phyloP scores from a whole-genome alignment of 106 monocot species.

The Dendrobium huoshanense region DNA sequence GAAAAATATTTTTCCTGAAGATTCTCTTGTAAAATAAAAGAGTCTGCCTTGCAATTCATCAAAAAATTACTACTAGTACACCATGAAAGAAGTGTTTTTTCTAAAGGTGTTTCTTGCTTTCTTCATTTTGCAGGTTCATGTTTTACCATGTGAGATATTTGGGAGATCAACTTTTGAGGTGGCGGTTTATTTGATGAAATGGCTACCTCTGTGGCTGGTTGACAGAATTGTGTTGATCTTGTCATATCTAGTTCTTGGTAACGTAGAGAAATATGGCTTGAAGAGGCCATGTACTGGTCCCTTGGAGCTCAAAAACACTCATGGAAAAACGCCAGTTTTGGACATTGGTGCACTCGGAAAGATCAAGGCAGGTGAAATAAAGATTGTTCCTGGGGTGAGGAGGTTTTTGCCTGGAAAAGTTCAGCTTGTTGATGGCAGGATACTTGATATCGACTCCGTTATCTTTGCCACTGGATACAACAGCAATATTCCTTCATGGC shows the following conservation, averaged over 20 bases:
- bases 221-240: constrained; percentile 42
- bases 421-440: constrained; percentile 40
- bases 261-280: constrained; percentile 31
- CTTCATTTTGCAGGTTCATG: constrained; percentile 45
- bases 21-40: too few relatives aligned
- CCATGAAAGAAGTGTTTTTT: too few relatives aligned
- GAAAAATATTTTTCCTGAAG: too few relatives aligned
- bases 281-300: constrained; percentile 44
- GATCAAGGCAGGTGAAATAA: constrained; percentile 51
- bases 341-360: constrained; percentile 51
- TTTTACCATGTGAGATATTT: constrained; percentile 52
- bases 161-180: constrained; percentile 61
- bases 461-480: constrained; percentile 56
- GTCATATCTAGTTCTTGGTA: constrained; percentile 37
- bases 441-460: constrained; percentile 39
- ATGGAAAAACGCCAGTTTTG: constrained; percentile 55
- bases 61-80: too few relatives aligned
- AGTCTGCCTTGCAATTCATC: too few relatives aligned
- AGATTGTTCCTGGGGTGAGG: constrained; percentile 51
- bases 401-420: constrained; percentile 33
- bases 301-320: constrained; percentile 50
- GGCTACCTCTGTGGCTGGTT: constrained; percentile 53
- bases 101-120: too few relatives aligned
- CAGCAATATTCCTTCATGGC: constrained; percentile 65
- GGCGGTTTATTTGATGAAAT: constrained; percentile 35